Percentiles rank a stretch among this genome's conserved stretches.
Evolutionary conservation across 192 early-diverging fungal species (phyloP).

Genomic region (Coemansia sp.): DNA sequence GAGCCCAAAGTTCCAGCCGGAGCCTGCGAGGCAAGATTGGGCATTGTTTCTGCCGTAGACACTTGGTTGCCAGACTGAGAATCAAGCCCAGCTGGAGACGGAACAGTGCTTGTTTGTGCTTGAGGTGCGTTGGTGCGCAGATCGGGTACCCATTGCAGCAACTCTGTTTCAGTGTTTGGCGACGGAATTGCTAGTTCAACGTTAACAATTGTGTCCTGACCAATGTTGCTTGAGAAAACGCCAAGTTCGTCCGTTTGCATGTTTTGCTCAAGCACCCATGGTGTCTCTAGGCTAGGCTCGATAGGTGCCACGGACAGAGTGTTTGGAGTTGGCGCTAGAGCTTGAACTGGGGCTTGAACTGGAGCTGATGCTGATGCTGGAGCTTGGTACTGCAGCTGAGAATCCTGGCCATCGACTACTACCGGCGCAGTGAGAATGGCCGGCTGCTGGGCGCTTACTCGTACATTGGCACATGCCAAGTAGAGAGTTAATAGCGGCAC

Average conservation of each 20-base stretch:
- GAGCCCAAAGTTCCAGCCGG: background rate
- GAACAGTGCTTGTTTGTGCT: background rate
- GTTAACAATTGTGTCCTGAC: slow-evolving; percentile 20
- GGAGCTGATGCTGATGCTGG: too few relatives aligned
- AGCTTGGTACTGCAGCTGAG: too few relatives aligned
- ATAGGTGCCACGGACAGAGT: background rate
- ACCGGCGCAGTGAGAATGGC: too few relatives aligned
- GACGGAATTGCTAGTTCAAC: slow-evolving; percentile 10
- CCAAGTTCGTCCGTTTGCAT: slow-evolving; percentile 20
- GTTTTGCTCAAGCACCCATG: slow-evolving; percentile 29
- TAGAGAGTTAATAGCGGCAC: background rate
- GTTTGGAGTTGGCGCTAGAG: background rate
- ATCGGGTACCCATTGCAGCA: background rate
- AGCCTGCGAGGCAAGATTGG: background rate
- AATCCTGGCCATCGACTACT: too few relatives aligned
- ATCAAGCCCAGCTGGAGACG: background rate
- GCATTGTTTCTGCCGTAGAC: background rate
- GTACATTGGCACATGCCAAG: background rate
- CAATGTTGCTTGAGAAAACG: background rate
- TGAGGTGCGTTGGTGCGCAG: background rate
- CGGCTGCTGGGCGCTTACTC: background rate
- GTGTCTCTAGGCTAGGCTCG: background rate
- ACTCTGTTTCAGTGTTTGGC: background rate
- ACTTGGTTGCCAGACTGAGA: background rate
- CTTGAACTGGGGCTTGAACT: too few relatives aligned